These are phyloP conservation scores for Boletus vinaceobasis DNA, from an alignment of 768 basidiomycete species.

Conservation along the genomic window DNA sequence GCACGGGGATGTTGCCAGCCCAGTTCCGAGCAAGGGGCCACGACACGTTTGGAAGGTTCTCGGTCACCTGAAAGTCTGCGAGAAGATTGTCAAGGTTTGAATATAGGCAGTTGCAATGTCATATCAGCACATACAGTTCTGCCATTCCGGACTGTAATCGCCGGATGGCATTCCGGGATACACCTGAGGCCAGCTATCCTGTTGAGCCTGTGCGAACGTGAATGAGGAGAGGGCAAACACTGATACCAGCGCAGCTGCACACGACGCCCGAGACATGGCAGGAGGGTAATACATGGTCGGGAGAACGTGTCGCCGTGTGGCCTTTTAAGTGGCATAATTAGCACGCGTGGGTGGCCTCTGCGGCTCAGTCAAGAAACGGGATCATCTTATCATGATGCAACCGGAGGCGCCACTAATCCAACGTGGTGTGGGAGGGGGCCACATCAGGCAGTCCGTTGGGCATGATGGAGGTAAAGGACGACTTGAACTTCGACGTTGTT, in stretches of 20 bases:
- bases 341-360: not conserved
- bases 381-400: not conserved
- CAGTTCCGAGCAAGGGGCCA: too few relatives aligned
- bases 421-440: too few relatives aligned
- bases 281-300: not conserved
- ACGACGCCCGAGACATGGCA: not conserved
- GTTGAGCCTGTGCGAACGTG: not conserved
- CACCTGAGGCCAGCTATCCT: slow-evolving; percentile 33
- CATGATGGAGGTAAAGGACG: not conserved
- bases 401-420: not conserved
- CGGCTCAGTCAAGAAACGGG: not conserved
- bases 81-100: too few relatives aligned
- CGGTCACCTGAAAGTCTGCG: too few relatives aligned
- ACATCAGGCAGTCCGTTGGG: not conserved
- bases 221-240: not conserved
- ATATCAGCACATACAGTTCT: too few relatives aligned
- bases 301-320: not conserved
- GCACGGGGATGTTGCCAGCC: too few relatives aligned
- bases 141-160: slow-evolving; percentile 56
- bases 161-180: slow-evolving; percentile 43
- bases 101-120: too few relatives aligned
- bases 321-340: not conserved
- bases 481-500: slow-evolving; percentile 2
- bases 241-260: not conserved
- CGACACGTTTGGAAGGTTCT: too few relatives aligned